Evolutionary conservation across 441 rosid species (phyloP).

Genomic region (Adansonia grandidieri): DNA sequence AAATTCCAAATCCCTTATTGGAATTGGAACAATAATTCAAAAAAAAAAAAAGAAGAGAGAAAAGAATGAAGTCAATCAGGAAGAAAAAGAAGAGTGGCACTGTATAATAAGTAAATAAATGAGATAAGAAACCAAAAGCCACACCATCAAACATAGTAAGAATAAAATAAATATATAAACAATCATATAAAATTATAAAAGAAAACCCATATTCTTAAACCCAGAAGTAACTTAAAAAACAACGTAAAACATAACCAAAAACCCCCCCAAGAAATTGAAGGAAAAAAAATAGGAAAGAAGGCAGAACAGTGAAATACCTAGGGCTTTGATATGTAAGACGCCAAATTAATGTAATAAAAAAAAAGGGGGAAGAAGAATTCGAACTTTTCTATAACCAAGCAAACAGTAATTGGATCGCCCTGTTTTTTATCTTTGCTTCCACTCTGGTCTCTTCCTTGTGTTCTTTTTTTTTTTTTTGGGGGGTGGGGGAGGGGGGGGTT

Average conservation of each 20-base stretch:
- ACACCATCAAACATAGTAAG: not conserved
- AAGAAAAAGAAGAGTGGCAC: not conserved
- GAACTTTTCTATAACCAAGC: not conserved
- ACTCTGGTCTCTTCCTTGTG: not conserved
- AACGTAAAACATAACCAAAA: not conserved
- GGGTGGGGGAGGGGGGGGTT: no score
- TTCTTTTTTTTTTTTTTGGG: no score
- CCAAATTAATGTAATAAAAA: no score
- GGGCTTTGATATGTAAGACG: not conserved
- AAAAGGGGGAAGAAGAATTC: not conserved
- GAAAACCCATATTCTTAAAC: slow-evolving; percentile 18
- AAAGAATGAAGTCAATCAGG: not conserved
- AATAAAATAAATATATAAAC: not conserved
- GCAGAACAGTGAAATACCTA: slow-evolving; percentile 10
- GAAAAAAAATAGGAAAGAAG: not conserved
- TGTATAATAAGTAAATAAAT: not conserved
- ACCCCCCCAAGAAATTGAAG: not conserved
- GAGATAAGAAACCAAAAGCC: not conserved
- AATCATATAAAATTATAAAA: not conserved
- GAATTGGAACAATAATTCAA: not conserved
- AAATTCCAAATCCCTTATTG: not conserved
- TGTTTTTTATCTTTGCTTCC: slow-evolving; percentile 1
- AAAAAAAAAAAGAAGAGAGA: not conserved
- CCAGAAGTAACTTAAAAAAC: not conserved
- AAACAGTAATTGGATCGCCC: slow-evolving; percentile 17